Base-by-base conservation (phyloP, 2,329 filamentous ascomycete genomes). In the Zalaria sp. region DNA sequence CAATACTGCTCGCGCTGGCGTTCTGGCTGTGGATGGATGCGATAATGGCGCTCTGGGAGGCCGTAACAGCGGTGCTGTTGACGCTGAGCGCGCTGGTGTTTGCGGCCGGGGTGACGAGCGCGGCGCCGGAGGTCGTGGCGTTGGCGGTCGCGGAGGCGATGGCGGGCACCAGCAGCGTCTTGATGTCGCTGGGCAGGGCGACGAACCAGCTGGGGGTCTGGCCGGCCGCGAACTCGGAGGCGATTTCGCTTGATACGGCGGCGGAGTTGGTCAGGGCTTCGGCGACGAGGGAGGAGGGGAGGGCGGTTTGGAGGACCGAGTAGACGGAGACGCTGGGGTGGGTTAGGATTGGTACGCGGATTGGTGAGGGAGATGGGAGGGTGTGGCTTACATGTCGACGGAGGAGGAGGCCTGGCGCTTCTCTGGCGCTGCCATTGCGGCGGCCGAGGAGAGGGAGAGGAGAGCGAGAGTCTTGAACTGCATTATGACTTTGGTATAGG, bases 181-280 rank as follows among this genome's bases (percentile, higher is more conserved):
- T 59, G 37, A 70, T 58, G 42, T 65, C 63, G 36, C 57, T 50
- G 5, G 67, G 67, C 3, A 69, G 60, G 5, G 60, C 57, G 5
- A 57, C 51, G 55, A 65, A 69, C 67, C 67, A 69, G 3, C 53
- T 46, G 11, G 67, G 65, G 11, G 61, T 62, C 27, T 57, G 52
- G 51, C 65, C 62, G 28, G 61, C 62, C 7, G 57, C 51, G 55
- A 69, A 59, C 37, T 66, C 59, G 5, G 64, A 63, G 8, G 57
- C 57, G 52, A 70, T 58, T 35, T 61, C 52, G 7, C 58, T 53
- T 42, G 58, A 59, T 47, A 65, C 65, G 37, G 56, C 62, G 41
- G 58, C 55, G 11, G 57, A 52, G 53, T 65, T 64, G 46, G 63
- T 65, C 40, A 64, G 47, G 31, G 62, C 65, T 43, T 61, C 54